Evolutionary conservation across 2,329 filamentous ascomycete genomes (phyloP), one percentile per base, ranked within the genome.

Genomic region (Xylaria sp.): DNA sequence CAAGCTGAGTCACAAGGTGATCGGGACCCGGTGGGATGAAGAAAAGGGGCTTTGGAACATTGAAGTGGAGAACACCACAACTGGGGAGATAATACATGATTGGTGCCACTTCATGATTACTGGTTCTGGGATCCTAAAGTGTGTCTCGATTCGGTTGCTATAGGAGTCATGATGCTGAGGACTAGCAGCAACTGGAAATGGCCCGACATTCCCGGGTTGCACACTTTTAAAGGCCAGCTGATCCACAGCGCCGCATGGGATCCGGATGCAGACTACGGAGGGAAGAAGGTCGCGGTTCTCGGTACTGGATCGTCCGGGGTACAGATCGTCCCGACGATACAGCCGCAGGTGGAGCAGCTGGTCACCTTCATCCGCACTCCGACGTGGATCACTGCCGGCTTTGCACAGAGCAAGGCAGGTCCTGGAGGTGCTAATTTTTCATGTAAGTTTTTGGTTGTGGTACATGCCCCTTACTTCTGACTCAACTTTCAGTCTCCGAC

Each of bases 341-440:
- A 52, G 29, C 55, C 54, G 3, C 42, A 51, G 24, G 54, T 55
- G 8, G 53, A 21, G 18, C 46, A 50, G 17, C n/a, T 60, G 11
- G 48, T 51, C 4, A 57, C 52, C 17, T 66, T 66, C 19, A 68
- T 78, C 4, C 65, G 76, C 8, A 73, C 69, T 7, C 74, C 76
- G 0, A 74, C 76, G 22, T 79, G 76, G 76, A 75, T 80, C 21
- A 78, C 76, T 0, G 72, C 76, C 1, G 76, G 75, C 17, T 79
- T 79, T 52, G 77, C 71, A 0, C 75, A 77, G 44, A 71, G 70
- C 4, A 78, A 75, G 69, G 76, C 79, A 4, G 75, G 72, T 7
- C 73, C 72, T 52, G 71, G 76, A 26, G 76, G 78, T 2, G 67
- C 72, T 19, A 81, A 80, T 61, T 80, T 79, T 57, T 66, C 67